phyloP scores from a whole-genome alignment of 768 basidiomycete genomes.

The Leccinum arenicola region DNA sequence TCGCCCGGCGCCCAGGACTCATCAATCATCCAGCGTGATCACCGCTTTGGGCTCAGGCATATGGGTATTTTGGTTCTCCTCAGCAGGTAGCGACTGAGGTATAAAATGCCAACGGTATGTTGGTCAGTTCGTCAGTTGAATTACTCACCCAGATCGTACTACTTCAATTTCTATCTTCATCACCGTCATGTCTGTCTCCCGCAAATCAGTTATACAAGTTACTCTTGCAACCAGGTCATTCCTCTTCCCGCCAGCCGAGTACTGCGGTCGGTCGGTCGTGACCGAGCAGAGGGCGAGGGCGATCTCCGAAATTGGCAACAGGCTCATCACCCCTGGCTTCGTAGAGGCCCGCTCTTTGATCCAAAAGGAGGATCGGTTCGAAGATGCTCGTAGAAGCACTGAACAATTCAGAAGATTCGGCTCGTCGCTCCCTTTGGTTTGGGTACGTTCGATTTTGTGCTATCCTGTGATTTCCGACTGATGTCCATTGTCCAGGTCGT shows the following conservation, averaged over 20 bases:
- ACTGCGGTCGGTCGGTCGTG: not conserved
- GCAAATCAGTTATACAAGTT: conserved; percentile 1
- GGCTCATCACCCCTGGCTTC: conserved; percentile 11
- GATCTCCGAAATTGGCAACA: conserved; percentile 11
- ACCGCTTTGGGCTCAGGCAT: no score
- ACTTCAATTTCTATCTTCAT: no score
- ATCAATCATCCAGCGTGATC: no score
- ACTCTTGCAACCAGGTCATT: conserved; percentile 3
- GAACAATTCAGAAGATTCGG: conserved; percentile 26
- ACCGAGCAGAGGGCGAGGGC: conserved; percentile 12
- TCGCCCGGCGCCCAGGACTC: no score
- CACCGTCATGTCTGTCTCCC: conserved; percentile 19
- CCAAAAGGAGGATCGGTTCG: conserved; percentile 30
- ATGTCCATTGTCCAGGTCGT: conserved; percentile 17
- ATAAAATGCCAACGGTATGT: no score
- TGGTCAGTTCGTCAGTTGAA: no score
- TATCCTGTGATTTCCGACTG: not conserved
- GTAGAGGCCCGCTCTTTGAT: conserved; percentile 15
- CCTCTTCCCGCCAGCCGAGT: conserved; percentile 13
- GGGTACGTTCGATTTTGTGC: conserved; percentile 17
- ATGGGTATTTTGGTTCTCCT: no score
- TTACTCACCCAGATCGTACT: no score
- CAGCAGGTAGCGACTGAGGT: no score
- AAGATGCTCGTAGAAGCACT: conserved; percentile 28
- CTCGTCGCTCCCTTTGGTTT: conserved; percentile 30